Percentiles rank a stretch among this genome's conserved stretches.
Conservation (phyloP, 2,329 filamentous ascomycete genomes). For the Boeremia exigua region DNA sequence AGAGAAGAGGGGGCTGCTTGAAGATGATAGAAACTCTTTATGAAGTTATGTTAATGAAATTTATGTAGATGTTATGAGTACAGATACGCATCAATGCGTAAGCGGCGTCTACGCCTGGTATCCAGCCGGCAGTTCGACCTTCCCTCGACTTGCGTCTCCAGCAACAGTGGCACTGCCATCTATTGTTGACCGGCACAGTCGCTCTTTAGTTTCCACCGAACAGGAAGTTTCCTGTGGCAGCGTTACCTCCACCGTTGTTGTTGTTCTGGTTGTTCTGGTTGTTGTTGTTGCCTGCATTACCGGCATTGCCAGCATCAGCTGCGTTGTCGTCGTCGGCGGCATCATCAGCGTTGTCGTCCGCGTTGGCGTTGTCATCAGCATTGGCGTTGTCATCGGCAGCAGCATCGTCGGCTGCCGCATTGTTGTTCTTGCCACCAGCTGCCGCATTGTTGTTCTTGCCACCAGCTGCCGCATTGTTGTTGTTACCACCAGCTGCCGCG, state of each 20-base stretch:
- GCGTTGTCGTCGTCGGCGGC: not conserved
- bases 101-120: not conserved
- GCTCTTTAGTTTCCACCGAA: slow-evolving; percentile 1
- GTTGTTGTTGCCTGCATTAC: not conserved
- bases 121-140: not conserved
- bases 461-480: slow-evolving; percentile 9
- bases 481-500: slow-evolving; percentile 28
- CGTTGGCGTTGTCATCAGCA: not conserved
- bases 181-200: not conserved
- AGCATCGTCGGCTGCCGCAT: not conserved
- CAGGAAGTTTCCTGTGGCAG: slow-evolving; percentile 1
- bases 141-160: not conserved
- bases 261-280: not conserved
- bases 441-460: slow-evolving; percentile 10
- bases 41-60: slow-evolving; percentile 2
- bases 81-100: not conserved
- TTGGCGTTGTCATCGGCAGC: not conserved
- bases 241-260: slow-evolving; percentile 5
- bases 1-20: slow-evolving; percentile 11
- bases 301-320: not conserved
- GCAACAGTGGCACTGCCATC: not conserved
- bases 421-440: slow-evolving; percentile 4
- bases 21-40: not conserved
- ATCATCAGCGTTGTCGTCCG: not conserved
- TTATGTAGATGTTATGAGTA: not conserved